Evolutionary conservation across 2,329 filamentous ascomycete species (phyloP).

Genomic region (Scedosporium boydii): DNA sequence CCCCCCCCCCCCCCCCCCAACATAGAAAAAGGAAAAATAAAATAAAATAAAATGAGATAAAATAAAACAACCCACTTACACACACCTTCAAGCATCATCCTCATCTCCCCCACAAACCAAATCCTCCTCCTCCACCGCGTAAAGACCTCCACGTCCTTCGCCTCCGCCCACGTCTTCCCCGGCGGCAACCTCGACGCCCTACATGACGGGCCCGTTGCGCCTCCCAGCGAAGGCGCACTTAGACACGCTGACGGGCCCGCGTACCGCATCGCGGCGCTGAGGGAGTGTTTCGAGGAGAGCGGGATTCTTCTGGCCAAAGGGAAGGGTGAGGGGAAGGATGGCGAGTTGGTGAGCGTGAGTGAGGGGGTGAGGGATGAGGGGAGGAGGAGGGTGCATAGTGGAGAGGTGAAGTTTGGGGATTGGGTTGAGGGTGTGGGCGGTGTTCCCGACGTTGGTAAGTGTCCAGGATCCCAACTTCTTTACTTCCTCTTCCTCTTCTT

Average conservation of each 20-base stretch:
- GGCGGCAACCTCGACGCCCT: conserved; percentile 72
- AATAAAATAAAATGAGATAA: too few species aligned
- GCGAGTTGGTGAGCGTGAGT: conserved; percentile 51
- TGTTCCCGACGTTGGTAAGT: conserved; percentile 54
- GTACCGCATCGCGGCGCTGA: conserved; percentile 75
- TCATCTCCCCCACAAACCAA: conserved; percentile 79
- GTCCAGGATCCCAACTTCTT: background rate
- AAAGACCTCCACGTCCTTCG: conserved; percentile 70
- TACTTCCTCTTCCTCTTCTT: background rate
- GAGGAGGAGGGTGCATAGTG: conserved; percentile 58
- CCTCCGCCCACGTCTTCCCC: conserved; percentile 91
- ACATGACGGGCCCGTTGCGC: conserved; percentile 59
- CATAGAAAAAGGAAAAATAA: background rate
- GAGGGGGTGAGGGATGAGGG: conserved; percentile 53
- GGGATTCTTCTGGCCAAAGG: conserved; percentile 67
- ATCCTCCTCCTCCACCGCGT: conserved; percentile 83
- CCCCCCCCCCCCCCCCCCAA: too few species aligned
- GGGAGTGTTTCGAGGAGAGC: conserved; percentile 93
- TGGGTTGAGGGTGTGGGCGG: conserved; percentile 52
- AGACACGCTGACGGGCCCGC: conserved; percentile 61
- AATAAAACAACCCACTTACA: background rate
- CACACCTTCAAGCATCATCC: conserved; percentile 45
- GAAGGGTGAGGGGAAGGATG: conserved; percentile 15
- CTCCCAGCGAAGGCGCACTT: conserved; percentile 30
- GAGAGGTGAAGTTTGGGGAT: conserved; percentile 54